A percentile compares a stretch with the other conserved stretches of the same genome.
phyloP scores from a whole-genome alignment of 345 rosid species.

The Cardamine occulta region DNA sequence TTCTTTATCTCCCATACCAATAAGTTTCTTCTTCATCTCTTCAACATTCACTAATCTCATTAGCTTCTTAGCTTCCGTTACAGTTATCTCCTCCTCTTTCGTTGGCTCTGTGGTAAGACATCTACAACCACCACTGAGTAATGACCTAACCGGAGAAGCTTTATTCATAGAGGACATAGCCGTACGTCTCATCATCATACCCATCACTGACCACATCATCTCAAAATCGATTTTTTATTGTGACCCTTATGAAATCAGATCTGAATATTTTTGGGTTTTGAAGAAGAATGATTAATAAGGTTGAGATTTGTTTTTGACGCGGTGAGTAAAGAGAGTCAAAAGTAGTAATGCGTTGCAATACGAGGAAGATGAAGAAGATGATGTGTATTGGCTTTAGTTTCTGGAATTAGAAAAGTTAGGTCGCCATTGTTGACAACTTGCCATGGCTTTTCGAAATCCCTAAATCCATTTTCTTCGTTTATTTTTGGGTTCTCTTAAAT shows the following conservation, averaged over 20 bases:
- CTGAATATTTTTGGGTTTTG: constrained; percentile 16
- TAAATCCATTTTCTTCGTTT: constrained; percentile 12
- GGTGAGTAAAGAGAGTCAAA: constrained; percentile 19
- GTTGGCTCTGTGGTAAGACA: background rate
- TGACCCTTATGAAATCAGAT: constrained; percentile 33
- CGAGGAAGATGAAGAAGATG: constrained; percentile 20
- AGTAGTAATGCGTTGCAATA: constrained; percentile 31
- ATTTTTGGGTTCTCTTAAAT: constrained; percentile 4
- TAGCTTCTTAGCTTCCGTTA: constrained; percentile 71
- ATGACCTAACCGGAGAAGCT: constrained; percentile 28
- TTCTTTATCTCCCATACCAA: constrained; percentile 66
- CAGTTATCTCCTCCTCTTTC: constrained; percentile 41
- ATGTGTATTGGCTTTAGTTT: constrained; percentile 16
- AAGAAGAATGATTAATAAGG: background rate
- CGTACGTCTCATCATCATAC: constrained; percentile 37
- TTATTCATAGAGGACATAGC: constrained; percentile 24
- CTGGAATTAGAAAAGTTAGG: constrained; percentile 32
- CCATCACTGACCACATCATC: constrained; percentile 45
- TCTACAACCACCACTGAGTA: constrained; percentile 32
- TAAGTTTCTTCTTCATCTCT: constrained; percentile 66
- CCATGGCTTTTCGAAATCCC: constrained; percentile 38
- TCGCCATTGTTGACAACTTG: constrained; percentile 34
- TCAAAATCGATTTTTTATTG: background rate
- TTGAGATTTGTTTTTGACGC: constrained; percentile 40
- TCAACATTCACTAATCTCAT: constrained; percentile 87